Percentiles rank a stretch among this genome's conserved stretches.
phyloP scores from a whole-genome alignment of 2,329 filamentous ascomycete species.

The Verticillium alfalfae region DNA sequence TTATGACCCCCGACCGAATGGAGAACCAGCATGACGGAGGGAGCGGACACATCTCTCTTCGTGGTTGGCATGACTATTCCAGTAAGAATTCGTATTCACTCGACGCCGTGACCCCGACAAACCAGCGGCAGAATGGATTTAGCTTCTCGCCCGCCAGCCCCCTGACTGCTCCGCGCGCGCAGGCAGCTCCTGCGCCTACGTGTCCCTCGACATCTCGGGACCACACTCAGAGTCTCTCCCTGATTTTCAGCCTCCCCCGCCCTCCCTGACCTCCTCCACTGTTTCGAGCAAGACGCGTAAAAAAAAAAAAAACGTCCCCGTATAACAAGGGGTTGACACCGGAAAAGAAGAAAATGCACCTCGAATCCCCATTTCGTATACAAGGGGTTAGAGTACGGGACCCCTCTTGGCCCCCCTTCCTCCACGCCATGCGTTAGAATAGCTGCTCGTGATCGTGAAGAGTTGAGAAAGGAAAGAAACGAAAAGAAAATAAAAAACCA shows the following conservation, averaged over 20 bases:
- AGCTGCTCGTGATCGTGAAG: background rate
- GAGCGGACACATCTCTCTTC: background rate
- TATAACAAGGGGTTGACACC: background rate
- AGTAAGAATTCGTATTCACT: background rate
- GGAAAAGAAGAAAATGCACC: background rate
- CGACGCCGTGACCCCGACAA: background rate
- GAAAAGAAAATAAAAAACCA: background rate
- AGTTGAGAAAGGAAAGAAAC: background rate
- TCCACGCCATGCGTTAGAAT: background rate
- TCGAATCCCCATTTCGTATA: background rate
- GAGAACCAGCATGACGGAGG: no score
- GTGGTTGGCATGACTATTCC: background rate
- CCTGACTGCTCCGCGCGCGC: no score
- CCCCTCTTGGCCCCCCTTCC: no score
- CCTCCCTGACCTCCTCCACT: no score
- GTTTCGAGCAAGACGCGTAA: no score
- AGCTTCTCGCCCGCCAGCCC: background rate
- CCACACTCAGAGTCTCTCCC: background rate
- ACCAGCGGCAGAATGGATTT: background rate
- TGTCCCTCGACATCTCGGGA: no score
- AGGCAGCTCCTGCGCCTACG: no score
- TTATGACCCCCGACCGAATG: no score
- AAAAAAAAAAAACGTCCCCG: no score
- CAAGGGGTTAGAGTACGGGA: background rate
- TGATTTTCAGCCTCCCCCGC: background rate